These are phyloP conservation scores for Leccinum subtestaceum DNA, from an alignment of 768 basidiomycete genomes.

Conservation along the genomic window DNA sequence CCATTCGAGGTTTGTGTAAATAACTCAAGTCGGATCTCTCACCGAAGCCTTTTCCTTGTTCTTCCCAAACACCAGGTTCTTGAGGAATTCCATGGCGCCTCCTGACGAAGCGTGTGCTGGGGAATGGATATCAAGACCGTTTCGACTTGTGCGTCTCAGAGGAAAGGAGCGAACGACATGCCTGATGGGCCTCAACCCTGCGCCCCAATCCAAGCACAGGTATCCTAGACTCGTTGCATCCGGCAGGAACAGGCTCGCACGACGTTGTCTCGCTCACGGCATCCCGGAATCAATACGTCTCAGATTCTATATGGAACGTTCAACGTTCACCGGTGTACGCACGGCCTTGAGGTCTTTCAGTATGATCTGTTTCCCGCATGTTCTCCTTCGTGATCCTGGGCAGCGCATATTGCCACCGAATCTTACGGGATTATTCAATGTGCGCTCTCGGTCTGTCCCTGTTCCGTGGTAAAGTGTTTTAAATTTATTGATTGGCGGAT, in stretches of 20 bases:
- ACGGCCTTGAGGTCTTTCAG: too few relatives aligned
- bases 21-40: background rate
- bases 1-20: background rate
- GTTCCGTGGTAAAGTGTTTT: background rate
- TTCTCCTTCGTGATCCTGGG: background rate
- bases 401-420: background rate
- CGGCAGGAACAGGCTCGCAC: background rate
- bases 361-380: too few relatives aligned
- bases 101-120: background rate
- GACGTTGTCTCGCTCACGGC: background rate
- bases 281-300: background rate
- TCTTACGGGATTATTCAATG: background rate
- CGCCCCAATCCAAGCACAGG: background rate
- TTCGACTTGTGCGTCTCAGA: too few relatives aligned
- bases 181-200: background rate
- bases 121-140: background rate
- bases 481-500: background rate
- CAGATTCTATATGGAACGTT: background rate
- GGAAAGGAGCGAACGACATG: background rate
- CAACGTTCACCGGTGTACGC: too few relatives aligned
- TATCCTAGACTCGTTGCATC: background rate
- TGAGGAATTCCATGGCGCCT: background rate
- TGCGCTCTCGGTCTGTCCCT: background rate
- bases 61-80: background rate
- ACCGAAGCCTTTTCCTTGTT: background rate